phyloP scores from a whole-genome alignment of 768 basidiomycete genomes.

The Russula foetens region DNA sequence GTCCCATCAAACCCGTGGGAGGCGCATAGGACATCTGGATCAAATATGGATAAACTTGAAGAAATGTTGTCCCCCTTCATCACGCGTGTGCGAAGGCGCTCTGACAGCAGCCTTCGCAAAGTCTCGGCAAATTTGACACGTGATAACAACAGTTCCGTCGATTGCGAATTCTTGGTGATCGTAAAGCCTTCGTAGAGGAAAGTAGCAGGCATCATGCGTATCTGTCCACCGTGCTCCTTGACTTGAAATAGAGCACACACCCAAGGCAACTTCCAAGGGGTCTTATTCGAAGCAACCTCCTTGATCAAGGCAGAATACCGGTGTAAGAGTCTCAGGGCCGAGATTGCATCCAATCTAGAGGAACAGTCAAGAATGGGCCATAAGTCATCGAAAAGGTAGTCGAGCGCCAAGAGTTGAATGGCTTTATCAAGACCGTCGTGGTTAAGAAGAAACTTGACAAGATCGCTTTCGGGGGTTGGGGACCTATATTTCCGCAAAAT shows the following conservation, averaged over 20 bases:
- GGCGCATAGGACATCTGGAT: slow-evolving; percentile 21
- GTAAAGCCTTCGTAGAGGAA: neutral
- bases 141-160: neutral
- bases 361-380: neutral
- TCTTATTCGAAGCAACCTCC: neutral
- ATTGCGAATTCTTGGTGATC: neutral
- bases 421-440: neutral
- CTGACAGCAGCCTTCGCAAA: neutral
- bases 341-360: neutral
- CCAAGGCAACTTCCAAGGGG: neutral
- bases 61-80: neutral
- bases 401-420: neutral
- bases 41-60: neutral
- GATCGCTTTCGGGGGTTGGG: too few relatives aligned
- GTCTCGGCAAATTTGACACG: neutral
- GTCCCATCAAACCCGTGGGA: slow-evolving; percentile 28
- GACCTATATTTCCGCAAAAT: too few relatives aligned
- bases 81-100: neutral
- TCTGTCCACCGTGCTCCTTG: too few relatives aligned
- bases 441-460: neutral
- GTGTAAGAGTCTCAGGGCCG: neutral
- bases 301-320: neutral
- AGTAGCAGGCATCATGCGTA: too few relatives aligned
- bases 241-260: neutral
- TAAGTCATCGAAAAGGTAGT: slow-evolving; percentile 1